Base-by-base conservation (phyloP, 2,329 filamentous ascomycete species). In the Xylaria digitata region DNA sequence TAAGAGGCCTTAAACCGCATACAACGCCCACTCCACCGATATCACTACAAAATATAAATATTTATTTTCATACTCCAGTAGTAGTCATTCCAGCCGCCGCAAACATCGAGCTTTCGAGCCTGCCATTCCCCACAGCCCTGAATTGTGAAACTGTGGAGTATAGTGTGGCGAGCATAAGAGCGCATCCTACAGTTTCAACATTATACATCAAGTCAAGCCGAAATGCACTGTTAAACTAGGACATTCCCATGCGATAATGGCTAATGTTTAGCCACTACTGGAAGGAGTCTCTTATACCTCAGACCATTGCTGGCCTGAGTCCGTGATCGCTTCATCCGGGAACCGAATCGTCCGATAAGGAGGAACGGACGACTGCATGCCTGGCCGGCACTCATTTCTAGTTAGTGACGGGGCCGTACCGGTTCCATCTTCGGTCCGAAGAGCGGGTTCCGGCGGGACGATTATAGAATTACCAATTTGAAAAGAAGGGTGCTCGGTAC, bases 341-440 rank as follows among this genome's bases (percentile, higher is more conserved):
- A 84, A 84, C 4, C 81, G 79, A 66, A 85, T 82, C 17, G 79
- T 80, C 66, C 82, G 78, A 37, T 73, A 71, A 19, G 72, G 70
- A 13, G 65, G 59, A 32, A 57, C 65, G 15, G 69, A 68, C 37
- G 69, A 37, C 8, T 49, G 64, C 15, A n/a, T 15, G 4, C 11
- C 34, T 6, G 34, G 52, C 53, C 42, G 63, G 40, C 48, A 60
- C 52, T 71, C 61, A 13, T 30, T 32, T 43, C 73, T 72, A 67
- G 30, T 58, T 26, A 54, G 26, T 26, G 61, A 43, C n/a, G 43
- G 30, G 50, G 63, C 34, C n/a, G 17, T 34, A 21, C 42, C 19
- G 9, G 37, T 40, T 8, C 23, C 55, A 34, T 64, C 48, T 17
- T 50, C 65, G 3, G 34, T n/a, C 17, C 46, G 15, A n/a, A 58